Evolutionary conservation across 2,329 filamentous ascomycete species (phyloP).

Genomic region (Annulohypoxylon truncatum): DNA sequence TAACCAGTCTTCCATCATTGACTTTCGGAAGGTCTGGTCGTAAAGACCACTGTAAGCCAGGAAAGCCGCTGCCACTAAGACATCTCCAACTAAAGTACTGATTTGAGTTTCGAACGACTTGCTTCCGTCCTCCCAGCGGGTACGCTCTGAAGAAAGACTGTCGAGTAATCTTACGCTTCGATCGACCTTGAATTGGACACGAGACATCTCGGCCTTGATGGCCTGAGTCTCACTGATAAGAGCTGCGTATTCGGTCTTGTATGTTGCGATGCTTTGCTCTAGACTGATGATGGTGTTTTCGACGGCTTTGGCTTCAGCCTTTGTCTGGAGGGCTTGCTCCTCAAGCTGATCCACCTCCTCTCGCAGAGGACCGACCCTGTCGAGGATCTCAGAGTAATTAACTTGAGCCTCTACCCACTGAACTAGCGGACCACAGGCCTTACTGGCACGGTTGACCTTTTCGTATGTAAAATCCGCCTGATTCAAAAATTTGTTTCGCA

Average conservation of each 20-base stretch:
- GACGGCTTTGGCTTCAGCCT: conserved; percentile 91
- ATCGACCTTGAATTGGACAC: conserved; percentile 97
- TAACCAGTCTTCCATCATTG: conserved; percentile 97
- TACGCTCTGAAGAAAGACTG: conserved; percentile 92
- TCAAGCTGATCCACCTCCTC: conserved; percentile 90
- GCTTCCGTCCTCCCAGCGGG: conserved; percentile 96
- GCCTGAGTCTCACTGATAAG: conserved; percentile 97
- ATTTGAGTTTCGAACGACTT: conserved; percentile 99
- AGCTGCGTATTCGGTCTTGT: conserved; percentile 95
- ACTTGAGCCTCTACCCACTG: conserved; percentile 98
- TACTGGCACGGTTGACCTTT: conserved; percentile 94
- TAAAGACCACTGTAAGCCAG: conserved; percentile 96
- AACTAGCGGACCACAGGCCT: conserved; percentile 94
- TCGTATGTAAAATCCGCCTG: conserved; percentile 97
- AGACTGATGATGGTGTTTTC: conserved; percentile 86
- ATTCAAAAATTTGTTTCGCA: conserved; percentile 91
- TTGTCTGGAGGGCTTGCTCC: conserved; percentile 89
- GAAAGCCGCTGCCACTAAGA: conserved; percentile 96
- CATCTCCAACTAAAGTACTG: conserved; percentile 93
- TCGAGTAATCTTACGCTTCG: conserved; percentile 94
- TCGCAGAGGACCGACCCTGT: conserved; percentile 90
- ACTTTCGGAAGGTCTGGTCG: conserved; percentile 97
- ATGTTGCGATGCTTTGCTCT: conserved; percentile 90
- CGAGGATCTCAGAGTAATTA: conserved; percentile 96
- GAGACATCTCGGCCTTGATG: conserved; percentile 96